These are phyloP conservation scores for Amanita jacksonii DNA, from an alignment of 768 basidiomycete genomes.

Conservation along the genomic window DNA sequence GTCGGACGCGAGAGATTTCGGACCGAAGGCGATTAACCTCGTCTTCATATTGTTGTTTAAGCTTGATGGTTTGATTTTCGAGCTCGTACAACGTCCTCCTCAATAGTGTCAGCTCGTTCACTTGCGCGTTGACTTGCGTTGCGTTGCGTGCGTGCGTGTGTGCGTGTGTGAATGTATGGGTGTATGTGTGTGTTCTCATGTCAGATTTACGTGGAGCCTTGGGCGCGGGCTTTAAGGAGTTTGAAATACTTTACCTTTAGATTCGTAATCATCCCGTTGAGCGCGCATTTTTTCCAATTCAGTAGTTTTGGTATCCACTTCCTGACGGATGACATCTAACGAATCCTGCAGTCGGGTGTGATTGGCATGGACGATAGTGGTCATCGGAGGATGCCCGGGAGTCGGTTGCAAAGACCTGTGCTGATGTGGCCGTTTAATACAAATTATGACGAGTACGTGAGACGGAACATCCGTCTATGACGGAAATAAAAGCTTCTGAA, in stretches of 20 bases:
- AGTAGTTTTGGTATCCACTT: constrained; percentile 61
- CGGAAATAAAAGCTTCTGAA: constrained; percentile 6
- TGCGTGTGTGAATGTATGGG: no score
- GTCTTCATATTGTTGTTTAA: constrained; percentile 68
- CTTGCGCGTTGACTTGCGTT: constrained; percentile 54
- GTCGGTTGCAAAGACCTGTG: constrained; percentile 40
- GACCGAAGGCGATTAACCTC: constrained; percentile 55
- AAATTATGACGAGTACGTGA: background rate
- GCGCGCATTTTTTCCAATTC: constrained; percentile 54
- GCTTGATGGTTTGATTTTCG: constrained; percentile 65
- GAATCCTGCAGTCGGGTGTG: constrained; percentile 48
- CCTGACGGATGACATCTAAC: constrained; percentile 67
- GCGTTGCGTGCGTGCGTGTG: no score
- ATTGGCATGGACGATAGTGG: constrained; percentile 22
- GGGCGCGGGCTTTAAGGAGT: no score
- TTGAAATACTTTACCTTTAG: constrained; percentile 45
- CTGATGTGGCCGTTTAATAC: constrained; percentile 14
- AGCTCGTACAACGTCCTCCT: constrained; percentile 76
- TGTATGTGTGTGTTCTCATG: no score
- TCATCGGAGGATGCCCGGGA: constrained; percentile 24
- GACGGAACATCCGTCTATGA: constrained; percentile 1
- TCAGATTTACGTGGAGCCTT: no score
- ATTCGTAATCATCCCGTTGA: constrained; percentile 76
- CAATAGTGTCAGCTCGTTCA: constrained; percentile 72
- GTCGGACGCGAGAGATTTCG: constrained; percentile 48